Evolutionary conservation across 495 filamentous ascomycete species (phyloP).

Genomic region (Chaetomium tenue): DNA sequence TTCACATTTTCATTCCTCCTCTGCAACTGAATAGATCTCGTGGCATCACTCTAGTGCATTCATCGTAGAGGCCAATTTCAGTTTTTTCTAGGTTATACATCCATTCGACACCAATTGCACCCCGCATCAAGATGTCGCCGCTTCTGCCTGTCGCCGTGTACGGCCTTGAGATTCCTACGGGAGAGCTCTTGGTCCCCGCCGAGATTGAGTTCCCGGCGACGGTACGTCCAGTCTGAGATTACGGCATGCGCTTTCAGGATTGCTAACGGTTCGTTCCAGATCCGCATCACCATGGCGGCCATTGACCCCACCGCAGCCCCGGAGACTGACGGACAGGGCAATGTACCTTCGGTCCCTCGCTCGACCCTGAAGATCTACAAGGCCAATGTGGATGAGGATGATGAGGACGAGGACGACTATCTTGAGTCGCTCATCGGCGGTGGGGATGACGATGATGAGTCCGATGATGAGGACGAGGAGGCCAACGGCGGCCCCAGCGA

Average conservation of each 20-base stretch:
- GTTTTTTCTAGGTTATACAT: not conserved
- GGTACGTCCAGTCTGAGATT: constrained; percentile 55
- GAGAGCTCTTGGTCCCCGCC: constrained; percentile 71
- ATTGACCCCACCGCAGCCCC: constrained; percentile 82
- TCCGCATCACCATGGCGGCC: constrained; percentile 97
- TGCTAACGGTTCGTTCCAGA: constrained; percentile 51
- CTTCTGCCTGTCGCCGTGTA: constrained; percentile 76
- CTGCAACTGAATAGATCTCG: not conserved
- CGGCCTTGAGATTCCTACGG: constrained; percentile 81
- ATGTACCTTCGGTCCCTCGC: constrained; percentile 60
- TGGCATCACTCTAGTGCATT: not conserved
- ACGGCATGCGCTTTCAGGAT: not conserved
- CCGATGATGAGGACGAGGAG: constrained; percentile 61
- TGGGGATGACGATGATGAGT: constrained; percentile 62
- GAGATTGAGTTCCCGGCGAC: constrained; percentile 72
- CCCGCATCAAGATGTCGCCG: constrained; percentile 30
- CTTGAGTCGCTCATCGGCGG: constrained; percentile 53
- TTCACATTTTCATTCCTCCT: not conserved
- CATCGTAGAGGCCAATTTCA: not conserved
- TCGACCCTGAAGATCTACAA: constrained; percentile 90
- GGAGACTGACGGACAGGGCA: constrained; percentile 60
- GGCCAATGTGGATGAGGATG: constrained; percentile 52
- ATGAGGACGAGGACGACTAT: constrained; percentile 62
- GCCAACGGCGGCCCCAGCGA: constrained; percentile 86
- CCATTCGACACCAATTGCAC: not conserved